Evolutionary conservation across 805 yeast genomes (phyloP), one percentile per base, ranked within the genome.

Genomic region (Kluyveromyces aestuarii): DNA sequence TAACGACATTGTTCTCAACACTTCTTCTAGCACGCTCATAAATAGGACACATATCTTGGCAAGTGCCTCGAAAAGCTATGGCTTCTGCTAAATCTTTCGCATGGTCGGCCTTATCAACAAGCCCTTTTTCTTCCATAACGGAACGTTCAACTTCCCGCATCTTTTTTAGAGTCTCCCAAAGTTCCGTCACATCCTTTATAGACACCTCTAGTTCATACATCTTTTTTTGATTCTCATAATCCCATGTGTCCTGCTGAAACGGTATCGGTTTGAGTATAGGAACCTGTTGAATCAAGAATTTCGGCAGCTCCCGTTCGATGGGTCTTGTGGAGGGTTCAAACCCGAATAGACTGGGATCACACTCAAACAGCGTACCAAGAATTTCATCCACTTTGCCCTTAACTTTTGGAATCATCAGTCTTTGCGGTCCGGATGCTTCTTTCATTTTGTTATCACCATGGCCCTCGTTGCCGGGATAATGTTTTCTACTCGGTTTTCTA

Each of bases 21-120:
- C 84, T 77, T 68, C 99, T 76, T 61, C 96, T 76, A 1, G 90
- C 84, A 57, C 98, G 76, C 67, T 93, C 99, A 67, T 82, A 91
- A 0, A 80, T 78, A 0, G 99, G 98, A 65, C 99, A 93, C 98
- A 91, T 93, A 52, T 88, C 96, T 41, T 71, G 63, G 65, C 99
- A 93, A 1, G 95, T 77, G 2, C 99, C 99, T 50, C 79, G 78
- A 61, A 93, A 93, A 2, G 75, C 64, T 46, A 93, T 87, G 1
- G 98, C 99, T 51, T 91, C 95, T 51, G 79, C 81, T n/a, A 93
- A 72, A 48, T 83, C 81, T 65, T 89, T 88, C 40, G 88, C 79
- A 0, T 78, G 79, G 53, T 88, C 89, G 54, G 87, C 96, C 41
- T 82, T 83, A 64, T 93, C 99, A 2, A 93, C 96, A 4, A 88